Percentiles rank a stretch among this genome's conserved stretches.
These are phyloP conservation scores for Globisporangium canariense DNA, from an alignment of 352 stramenopile genomes.

Conservation along the genomic window DNA sequence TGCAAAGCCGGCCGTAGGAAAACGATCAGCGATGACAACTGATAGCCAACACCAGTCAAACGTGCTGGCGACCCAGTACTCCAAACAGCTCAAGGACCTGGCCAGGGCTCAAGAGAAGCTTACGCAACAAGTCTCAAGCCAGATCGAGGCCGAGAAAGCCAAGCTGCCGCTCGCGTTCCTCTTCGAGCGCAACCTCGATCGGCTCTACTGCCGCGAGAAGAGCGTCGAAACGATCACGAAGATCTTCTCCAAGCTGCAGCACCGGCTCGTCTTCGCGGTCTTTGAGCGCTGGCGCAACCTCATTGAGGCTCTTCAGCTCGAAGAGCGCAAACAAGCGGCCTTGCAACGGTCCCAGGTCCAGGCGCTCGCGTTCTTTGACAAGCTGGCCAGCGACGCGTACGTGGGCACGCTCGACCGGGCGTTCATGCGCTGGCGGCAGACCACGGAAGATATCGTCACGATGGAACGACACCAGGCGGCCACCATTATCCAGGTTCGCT, in stretches of 20 bases:
- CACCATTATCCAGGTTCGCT: constrained; percentile 38
- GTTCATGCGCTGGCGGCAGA: constrained; percentile 32
- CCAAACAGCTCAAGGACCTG: constrained; percentile 17
- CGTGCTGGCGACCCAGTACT: constrained; percentile 5
- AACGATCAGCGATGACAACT: background rate
- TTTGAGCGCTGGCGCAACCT: constrained; percentile 43
- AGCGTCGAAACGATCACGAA: constrained; percentile 46
- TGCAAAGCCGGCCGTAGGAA: constrained; percentile 3
- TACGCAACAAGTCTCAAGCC: constrained; percentile 25
- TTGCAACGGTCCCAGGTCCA: constrained; percentile 28
- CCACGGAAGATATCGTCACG: constrained; percentile 2
- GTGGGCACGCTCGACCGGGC: constrained; percentile 38
- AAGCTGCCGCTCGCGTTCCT: constrained; percentile 66
- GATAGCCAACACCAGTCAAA: background rate
- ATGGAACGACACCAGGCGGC: constrained; percentile 35
- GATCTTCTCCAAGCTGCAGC: constrained; percentile 72
- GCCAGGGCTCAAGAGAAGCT: constrained; percentile 20
- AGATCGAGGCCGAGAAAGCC: constrained; percentile 54
- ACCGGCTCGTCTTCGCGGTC: constrained; percentile 42
- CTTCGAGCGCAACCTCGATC: constrained; percentile 67
- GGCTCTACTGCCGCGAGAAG: constrained; percentile 53
- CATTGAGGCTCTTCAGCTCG: constrained; percentile 9
- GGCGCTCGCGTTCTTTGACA: constrained; percentile 48
- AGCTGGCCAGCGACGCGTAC: constrained; percentile 54
- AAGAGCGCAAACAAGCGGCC: constrained; percentile 27